phyloP scores from a whole-genome alignment of 305 asterid genomes.

The Fraxinus albicans region DNA sequence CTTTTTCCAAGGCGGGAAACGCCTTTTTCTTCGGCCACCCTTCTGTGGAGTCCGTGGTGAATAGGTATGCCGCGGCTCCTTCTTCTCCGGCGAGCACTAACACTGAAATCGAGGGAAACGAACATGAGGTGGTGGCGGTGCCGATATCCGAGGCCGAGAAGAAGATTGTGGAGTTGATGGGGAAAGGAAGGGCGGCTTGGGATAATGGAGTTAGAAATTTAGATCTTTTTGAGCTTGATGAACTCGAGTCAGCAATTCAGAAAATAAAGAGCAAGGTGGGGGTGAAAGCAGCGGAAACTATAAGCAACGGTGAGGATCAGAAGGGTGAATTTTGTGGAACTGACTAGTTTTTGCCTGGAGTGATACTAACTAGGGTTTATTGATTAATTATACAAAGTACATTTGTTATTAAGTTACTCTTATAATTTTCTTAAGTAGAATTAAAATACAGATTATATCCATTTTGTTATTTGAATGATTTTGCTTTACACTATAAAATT shows the following conservation, averaged over 20 bases:
- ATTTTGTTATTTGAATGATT: neutral
- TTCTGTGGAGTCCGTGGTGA: constrained; percentile 21
- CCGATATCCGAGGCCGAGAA: neutral
- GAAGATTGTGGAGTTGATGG: neutral
- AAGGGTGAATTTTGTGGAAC: neutral
- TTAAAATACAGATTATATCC: neutral
- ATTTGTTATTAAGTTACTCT: neutral
- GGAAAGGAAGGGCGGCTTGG: neutral
- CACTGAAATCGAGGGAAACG: neutral
- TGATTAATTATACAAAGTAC: neutral
- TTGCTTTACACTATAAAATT: neutral
- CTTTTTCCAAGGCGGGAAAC: constrained; percentile 43
- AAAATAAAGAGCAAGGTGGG: neutral
- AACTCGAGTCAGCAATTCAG: neutral
- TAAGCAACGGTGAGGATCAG: neutral
- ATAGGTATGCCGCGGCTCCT: constrained; percentile 18
- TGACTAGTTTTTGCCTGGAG: neutral
- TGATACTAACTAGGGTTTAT: neutral
- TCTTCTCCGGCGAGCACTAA: neutral
- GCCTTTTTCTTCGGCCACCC: constrained; percentile 38
- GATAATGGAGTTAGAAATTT: neutral
- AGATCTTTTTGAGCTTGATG: neutral
- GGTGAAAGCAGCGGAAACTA: neutral
- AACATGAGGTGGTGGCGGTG: neutral
- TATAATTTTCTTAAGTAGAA: neutral